Evolutionary conservation across 352 stramenopile species (phyloP).

Genomic region (Globisporangium lucens): DNA sequence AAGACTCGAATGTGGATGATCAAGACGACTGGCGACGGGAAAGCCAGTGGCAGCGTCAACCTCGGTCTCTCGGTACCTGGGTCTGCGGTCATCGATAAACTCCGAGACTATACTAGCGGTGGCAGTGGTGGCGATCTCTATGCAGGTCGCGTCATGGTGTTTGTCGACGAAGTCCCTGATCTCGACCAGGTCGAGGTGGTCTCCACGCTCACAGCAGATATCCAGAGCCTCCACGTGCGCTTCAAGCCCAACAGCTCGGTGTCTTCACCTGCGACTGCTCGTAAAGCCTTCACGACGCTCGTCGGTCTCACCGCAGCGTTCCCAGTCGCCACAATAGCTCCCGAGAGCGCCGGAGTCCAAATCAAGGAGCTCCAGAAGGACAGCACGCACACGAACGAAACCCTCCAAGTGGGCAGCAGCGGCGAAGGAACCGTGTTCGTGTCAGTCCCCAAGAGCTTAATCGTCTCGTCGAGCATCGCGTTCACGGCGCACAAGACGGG

Average conservation of each 20-base stretch:
- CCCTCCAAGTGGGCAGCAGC: conserved; percentile 6
- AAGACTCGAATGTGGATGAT: conserved; percentile 9
- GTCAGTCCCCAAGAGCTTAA: neutral
- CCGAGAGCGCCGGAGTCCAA: neutral
- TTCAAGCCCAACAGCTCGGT: neutral
- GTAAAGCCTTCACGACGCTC: neutral
- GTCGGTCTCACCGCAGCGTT: neutral
- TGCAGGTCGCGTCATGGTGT: neutral
- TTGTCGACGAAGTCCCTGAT: neutral
- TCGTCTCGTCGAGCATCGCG: conserved; percentile 1
- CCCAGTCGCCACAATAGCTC: neutral
- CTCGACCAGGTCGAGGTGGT: conserved; percentile 8
- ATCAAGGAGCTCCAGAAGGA: conserved; percentile 10
- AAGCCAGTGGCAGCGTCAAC: neutral
- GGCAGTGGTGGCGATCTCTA: neutral
- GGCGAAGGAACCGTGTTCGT: conserved; percentile 11
- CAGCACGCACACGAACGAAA: neutral
- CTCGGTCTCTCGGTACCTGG: neutral
- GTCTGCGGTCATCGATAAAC: neutral
- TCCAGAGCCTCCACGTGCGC: neutral
- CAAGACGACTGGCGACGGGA: neutral
- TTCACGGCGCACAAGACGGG: conserved; percentile 8
- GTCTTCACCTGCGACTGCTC: neutral
- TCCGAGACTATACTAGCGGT: conserved; percentile 1
- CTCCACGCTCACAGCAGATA: neutral